Base-by-base conservation (phyloP, 768 basidiomycete species). In the Hygrocybe coccinea region DNA sequence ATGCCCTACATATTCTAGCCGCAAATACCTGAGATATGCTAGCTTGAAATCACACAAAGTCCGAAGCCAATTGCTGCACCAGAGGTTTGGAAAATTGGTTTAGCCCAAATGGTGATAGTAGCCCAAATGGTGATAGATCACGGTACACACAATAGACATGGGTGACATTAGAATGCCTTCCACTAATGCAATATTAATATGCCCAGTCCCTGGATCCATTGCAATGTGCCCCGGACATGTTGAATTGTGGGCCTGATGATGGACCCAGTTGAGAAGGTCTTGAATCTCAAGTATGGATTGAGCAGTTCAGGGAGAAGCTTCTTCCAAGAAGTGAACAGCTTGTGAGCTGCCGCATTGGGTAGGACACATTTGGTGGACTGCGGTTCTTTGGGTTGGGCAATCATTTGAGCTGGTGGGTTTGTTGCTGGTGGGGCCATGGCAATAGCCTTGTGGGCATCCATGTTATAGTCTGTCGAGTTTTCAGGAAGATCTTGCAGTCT, bases 271-370 rank as follows among this genome's bases (percentile, higher is more conserved):
- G 50, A 41, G 17, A 17, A 24, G 21, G 10, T 41, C 11, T 15
- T 47, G 37, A 52, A 52, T n/a, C 24, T 14, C 22, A 56, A 38
- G 17, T 52, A 29, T 12, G 58, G 50, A 17, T 52, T 19, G 11
- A 59, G 19, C 21, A 56, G 55, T 9, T 19, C n/a, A 3, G 58
- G 58, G 9, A 56, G 15, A 17, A 59, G 50, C 10, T 22, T 14
- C 15, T 33, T 44, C 58, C 58, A 59, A 10, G 17, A 17, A 10
- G 29, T n/a, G 41, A 51, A 52, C 3, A 59, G 45, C 7, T 15
- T 21, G 11, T 17, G 17, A 12, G 38, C 29, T 22, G 14, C 81
- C 29, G 52, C 24, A 15, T 51, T 37, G 1, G 59, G 54, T 5
- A 46, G 6, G 35, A 46, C 12, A n/a, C 41, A 19, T 34, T n/a